Base-by-base conservation (phyloP, 495 filamentous ascomycete genomes). In the Penicillium parvum region DNA sequence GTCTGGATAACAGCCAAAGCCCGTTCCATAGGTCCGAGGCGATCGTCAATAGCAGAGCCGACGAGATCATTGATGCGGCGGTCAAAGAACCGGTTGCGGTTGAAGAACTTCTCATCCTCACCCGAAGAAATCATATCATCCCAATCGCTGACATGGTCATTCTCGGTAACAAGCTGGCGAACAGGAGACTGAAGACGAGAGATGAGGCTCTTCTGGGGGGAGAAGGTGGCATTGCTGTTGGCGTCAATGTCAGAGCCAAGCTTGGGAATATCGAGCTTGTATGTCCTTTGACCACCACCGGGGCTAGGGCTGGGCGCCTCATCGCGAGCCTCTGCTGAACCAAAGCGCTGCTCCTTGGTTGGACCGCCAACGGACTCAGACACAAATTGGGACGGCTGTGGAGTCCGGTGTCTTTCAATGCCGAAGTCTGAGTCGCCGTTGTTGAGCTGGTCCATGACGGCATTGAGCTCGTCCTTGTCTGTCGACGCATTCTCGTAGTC, bases 81-180 rank as follows among this genome's bases (percentile, higher is more conserved):
- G 57, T 96, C 88, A 50, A 95, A 95, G 71, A 94, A 96, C 42
- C 66, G 66, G 55, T 77, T 84, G 12, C 86, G 81, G 20, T 79
- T 75, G 47, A 82, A 77, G 38, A 95, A 72, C 62, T 90, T 95
- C 36, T 77, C 76, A 45, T 92, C 88, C 46, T 95, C 89, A 16
- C 79, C 80, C 5, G 85, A 85, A 18, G 84, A 88, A 45, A 96
- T 78, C 39, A 84, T 81, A 59, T 87, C 86, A 50, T 91, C 85
- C 92, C 92, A 97, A 57, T 96, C 90, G 48, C 87, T 95, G 47
- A 80, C 73, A 27, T 85, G 84, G 9, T 82, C 63, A 43, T 85
- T 69, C 14, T 78, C 72, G 28, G 73, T 81, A 47, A 86, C 80
- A 28, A 91, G 72, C 38, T 79, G 78, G 37, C 83, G 81, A 22